Base-by-base conservation (phyloP, 495 filamentous ascomycete genomes). In the Penicillium dipodomyicola region DNA sequence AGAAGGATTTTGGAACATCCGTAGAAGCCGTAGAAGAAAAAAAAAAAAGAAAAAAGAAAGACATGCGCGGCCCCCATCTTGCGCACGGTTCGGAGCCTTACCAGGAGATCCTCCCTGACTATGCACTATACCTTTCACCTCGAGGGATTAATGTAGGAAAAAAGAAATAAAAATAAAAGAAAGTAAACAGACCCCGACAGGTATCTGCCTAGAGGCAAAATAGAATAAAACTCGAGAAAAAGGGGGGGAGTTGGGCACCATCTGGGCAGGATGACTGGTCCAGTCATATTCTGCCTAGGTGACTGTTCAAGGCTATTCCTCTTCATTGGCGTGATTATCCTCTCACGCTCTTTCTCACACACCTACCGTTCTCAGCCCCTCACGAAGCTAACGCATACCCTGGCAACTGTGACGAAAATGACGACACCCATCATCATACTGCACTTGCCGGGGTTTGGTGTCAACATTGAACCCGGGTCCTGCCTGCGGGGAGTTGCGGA, bases 1-100 rank as follows among this genome's bases (percentile, higher is more conserved):
- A 73, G 72, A 75, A 75, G 71, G 63, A 59, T 57, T 65, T 62
- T 52, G 59, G 65, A 69, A 69, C 60, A 55, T 37, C 37, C 29
- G 51, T 69, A 56, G 68, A 71, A 71, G 67, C 29, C 17, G 40
- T 45, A n/a, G 33, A 50, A 50, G 12, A 9, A 42, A 33, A 23
- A 35, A 44, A 54, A 57, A 22, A n/a, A 50, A 50, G 12, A 9
- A 42, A 33, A 23, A 35, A 44, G 50, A 57, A 51, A 49, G 5
- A 40, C 48, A 41, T 55, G 44, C 44, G 52, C 52, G 48, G 47
- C n/a, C 52, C 58, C 50, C 57, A 60, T 63, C 43, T 45, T 65
- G 59, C 35, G 35, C 50, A 67, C 57, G 59, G 59, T 58, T 49
- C 54, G 57, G 49, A 52, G 49, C 49, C 49, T 27, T 52, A 52